phyloP scores from a whole-genome alignment of 192 early-diverging fungal species.

The Phlyctochytrium arcticum region DNA sequence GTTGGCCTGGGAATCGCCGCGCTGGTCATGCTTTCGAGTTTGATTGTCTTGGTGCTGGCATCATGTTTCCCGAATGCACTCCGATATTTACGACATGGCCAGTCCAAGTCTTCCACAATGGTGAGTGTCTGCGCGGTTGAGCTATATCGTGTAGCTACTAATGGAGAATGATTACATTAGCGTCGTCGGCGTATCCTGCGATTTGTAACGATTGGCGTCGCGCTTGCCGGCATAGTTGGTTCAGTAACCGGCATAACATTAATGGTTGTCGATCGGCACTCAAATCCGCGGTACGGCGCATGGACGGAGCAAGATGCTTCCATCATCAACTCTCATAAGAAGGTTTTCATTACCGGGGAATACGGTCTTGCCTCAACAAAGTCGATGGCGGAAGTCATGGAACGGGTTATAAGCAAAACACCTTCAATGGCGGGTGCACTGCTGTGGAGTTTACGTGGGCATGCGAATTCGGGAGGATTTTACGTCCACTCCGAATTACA shows the following conservation, averaged over 20 bases:
- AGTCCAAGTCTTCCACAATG: not conserved
- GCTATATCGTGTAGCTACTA: too few species aligned
- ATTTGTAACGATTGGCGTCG: slow-evolving; percentile 4
- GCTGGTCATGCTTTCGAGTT: too few species aligned
- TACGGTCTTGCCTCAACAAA: slow-evolving; percentile 14
- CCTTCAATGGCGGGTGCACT: slow-evolving; percentile 15
- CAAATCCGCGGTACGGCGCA: slow-evolving; percentile 13
- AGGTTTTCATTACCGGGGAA: slow-evolving; percentile 23
- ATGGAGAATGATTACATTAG: not conserved
- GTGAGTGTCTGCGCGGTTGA: too few species aligned
- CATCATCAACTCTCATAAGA: not conserved
- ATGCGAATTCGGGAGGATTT: slow-evolving; percentile 29
- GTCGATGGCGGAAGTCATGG: not conserved
- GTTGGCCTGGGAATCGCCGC: slow-evolving; percentile 6
- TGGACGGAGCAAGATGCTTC: not conserved
- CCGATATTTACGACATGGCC: not conserved
- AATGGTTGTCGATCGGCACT: slow-evolving; percentile 1
- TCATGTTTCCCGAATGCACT: slow-evolving; percentile 1
- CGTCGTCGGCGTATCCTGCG: not conserved
- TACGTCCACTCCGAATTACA: slow-evolving; percentile 31
- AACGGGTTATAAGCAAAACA: not conserved
- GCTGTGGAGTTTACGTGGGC: slow-evolving; percentile 33
- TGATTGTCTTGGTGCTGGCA: not conserved
- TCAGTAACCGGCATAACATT: slow-evolving; percentile 2
- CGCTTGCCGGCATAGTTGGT: not conserved